Evolutionary conservation across 2,329 filamentous ascomycete species (phyloP).

Genomic region (Hymenotorrendiella dingleyae): DNA sequence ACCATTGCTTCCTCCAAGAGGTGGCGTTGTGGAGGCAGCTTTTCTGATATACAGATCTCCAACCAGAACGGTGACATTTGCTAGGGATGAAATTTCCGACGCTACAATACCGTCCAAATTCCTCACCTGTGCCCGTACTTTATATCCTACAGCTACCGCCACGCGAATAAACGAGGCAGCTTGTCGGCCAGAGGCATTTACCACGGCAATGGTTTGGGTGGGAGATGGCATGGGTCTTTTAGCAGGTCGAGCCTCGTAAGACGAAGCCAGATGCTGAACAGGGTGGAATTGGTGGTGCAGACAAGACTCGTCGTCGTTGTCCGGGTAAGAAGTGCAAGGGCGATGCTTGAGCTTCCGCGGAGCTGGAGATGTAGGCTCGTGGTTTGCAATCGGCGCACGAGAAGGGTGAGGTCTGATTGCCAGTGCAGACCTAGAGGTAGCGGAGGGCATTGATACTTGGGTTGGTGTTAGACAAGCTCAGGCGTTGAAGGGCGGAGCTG

Average conservation of each 20-base stretch:
- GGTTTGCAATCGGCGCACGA: conserved; percentile 4
- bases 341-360: conserved; percentile 24
- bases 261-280: conserved; percentile 9
- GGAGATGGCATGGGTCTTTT: conserved; percentile 31
- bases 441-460: conserved; percentile 25
- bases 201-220: conserved; percentile 69
- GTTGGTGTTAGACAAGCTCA: background rate
- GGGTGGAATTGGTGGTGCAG: conserved; percentile 12
- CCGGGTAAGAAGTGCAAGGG: conserved; percentile 24
- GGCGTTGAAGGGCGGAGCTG: background rate
- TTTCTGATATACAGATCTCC: conserved; percentile 57
- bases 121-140: conserved; percentile 85
- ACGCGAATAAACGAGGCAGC: conserved; percentile 92
- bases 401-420: conserved; percentile 22
- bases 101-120: conserved; percentile 84
- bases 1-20: conserved; percentile 47
- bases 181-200: conserved; percentile 94
- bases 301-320: conserved; percentile 12
- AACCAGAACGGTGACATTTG: conserved; percentile 64
- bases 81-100: conserved; percentile 73
- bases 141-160: conserved; percentile 87
- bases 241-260: conserved; percentile 20
- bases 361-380: conserved; percentile 14
- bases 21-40: conserved; percentile 43
- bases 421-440: conserved; percentile 23